Percentiles rank a stretch among this genome's conserved stretches.
Evolutionary conservation across 2,329 filamentous ascomycete genomes (phyloP).

Genomic region (Colletotrichum karsti): DNA sequence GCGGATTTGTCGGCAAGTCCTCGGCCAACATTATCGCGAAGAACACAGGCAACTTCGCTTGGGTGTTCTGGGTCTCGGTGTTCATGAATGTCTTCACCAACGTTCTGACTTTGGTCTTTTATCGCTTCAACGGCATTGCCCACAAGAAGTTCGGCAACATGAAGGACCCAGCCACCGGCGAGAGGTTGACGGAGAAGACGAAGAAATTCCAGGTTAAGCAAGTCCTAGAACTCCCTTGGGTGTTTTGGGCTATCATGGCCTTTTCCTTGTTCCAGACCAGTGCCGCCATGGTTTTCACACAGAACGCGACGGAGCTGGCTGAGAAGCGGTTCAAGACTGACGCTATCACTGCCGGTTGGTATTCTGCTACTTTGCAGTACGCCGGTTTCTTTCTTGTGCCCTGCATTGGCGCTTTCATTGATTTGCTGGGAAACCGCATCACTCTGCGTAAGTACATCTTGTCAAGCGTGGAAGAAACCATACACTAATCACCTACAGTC

Average conservation of each 20-base stretch:
- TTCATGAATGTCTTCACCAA: constrained; percentile 74
- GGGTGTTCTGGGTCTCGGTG: constrained; percentile 69
- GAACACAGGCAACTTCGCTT: constrained; percentile 66
- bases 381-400: constrained; percentile 65
- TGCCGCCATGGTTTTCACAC: constrained; percentile 60
- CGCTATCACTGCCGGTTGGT: constrained; percentile 67
- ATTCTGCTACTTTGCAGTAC: constrained; percentile 65
- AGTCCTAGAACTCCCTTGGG: constrained; percentile 66
- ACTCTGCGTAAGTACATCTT: constrained; percentile 41
- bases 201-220: constrained; percentile 65
- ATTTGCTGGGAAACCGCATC: constrained; percentile 62
- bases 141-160: constrained; percentile 55
- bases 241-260: constrained; percentile 62
- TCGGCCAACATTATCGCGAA: constrained; percentile 67
- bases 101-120: constrained; percentile 59
- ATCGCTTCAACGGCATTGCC: constrained; percentile 62
- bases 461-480: background rate
- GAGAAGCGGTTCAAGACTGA: constrained; percentile 66
- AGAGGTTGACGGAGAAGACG: constrained; percentile 67
- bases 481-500: constrained; percentile 32
- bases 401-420: constrained; percentile 62
- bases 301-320: constrained; percentile 69
- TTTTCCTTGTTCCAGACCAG: constrained; percentile 69
- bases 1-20: constrained; percentile 67
- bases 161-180: constrained; percentile 64